phyloP scores from a whole-genome alignment of 495 filamentous ascomycete genomes.

The Lasiosphaeria miniovina region DNA sequence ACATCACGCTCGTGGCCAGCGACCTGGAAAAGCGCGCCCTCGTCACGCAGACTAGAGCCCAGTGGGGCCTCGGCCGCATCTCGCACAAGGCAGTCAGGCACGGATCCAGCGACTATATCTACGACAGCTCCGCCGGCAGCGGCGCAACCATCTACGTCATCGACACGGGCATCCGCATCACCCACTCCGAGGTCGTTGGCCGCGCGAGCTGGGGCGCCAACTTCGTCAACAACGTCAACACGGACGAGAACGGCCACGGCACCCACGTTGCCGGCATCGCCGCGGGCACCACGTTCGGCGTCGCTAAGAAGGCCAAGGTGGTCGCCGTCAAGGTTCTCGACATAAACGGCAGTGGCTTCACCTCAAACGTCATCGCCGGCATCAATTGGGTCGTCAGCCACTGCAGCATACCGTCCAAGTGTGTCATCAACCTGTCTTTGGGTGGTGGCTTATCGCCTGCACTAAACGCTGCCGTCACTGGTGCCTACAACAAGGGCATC shows the following conservation, averaged over 20 bases:
- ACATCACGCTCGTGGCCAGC: conserved; percentile 3
- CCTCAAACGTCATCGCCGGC: conserved; percentile 47
- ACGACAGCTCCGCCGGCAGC: conserved; percentile 17
- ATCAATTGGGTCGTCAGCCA: conserved; percentile 54
- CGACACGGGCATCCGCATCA: conserved; percentile 54
- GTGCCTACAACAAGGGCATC: conserved; percentile 45
- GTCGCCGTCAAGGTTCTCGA: conserved; percentile 66
- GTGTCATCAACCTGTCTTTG: conserved; percentile 54
- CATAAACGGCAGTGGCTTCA: conserved; percentile 37
- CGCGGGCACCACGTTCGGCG: conserved; percentile 58
- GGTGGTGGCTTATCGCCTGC: conserved; percentile 51
- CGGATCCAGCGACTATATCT: conserved; percentile 41
- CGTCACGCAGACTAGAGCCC: conserved; percentile 17
- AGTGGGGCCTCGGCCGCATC: conserved; percentile 57
- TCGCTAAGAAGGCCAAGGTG: conserved; percentile 60
- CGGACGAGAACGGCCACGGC: conserved; percentile 58
- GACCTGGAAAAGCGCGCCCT: conserved; percentile 15
- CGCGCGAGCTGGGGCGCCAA: conserved; percentile 58
- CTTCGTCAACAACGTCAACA: conserved; percentile 42
- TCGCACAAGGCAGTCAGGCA: conserved; percentile 38
- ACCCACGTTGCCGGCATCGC: conserved; percentile 65
- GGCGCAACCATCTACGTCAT: conserved; percentile 47
- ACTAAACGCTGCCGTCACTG: conserved; percentile 48
- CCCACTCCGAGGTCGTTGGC: conserved; percentile 52
- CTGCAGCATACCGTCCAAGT: conserved; percentile 32